These are phyloP conservation scores for Uronychia binucleata DNA, from an alignment of 73 alveolate genomes.

Conservation along the genomic window DNA sequence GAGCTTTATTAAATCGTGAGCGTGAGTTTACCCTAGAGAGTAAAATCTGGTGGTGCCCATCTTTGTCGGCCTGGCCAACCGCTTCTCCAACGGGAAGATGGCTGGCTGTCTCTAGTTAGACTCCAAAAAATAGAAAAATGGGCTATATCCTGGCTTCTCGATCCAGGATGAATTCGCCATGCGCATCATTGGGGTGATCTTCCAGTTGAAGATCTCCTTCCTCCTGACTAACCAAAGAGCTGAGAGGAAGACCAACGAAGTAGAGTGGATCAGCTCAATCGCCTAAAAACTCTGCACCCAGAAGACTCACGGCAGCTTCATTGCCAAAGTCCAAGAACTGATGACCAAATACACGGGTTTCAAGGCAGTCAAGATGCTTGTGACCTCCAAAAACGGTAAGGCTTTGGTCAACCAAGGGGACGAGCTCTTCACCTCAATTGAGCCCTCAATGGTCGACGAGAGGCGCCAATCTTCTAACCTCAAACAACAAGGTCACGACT, in stretches of 20 bases:
- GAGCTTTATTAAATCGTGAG: conserved; percentile 9
- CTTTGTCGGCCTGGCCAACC: conserved; percentile 23
- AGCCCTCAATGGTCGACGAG: too few species aligned
- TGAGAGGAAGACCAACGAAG: background rate
- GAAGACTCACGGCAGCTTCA: background rate
- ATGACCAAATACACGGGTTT: background rate
- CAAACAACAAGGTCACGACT: background rate
- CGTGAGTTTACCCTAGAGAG: background rate
- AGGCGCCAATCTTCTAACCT: background rate
- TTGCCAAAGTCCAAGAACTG: background rate
- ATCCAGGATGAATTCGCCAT: conserved; percentile 33
- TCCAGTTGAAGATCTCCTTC: conserved; percentile 10
- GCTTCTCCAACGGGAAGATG: conserved; percentile 20
- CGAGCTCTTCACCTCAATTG: background rate
- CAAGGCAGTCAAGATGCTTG: background rate
- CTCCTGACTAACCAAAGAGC: background rate
- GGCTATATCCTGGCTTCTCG: conserved; percentile 29
- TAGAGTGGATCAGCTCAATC: background rate
- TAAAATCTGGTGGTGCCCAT: background rate
- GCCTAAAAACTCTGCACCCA: background rate
- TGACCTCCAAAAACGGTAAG: background rate
- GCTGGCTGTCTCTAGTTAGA: conserved; percentile 26
- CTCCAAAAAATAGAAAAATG: conserved; percentile 19
- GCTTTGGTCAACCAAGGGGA: background rate
- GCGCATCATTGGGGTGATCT: conserved; percentile 31